Evolutionary conservation across 495 filamentous ascomycete species (phyloP), one percentile per base, ranked within the genome.

Genomic region (Hypoxylon subgilvum): DNA sequence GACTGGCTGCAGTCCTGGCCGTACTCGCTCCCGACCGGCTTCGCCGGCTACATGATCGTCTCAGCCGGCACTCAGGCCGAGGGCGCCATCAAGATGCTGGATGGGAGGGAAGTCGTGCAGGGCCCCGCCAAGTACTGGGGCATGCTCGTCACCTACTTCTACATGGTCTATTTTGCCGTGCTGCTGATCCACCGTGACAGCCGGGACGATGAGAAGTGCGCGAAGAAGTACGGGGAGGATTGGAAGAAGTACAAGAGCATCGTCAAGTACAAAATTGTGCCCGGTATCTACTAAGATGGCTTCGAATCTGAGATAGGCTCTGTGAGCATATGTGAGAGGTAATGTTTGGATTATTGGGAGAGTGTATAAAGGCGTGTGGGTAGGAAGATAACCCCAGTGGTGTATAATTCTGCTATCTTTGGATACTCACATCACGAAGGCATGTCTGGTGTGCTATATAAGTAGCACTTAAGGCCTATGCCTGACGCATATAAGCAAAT

Each of bases 1-100:
- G 94, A 98, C 74, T 97, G 93, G 93, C 74, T 92, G 46, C 90
- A 96, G 85, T 82, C 86, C 12, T 97, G 92, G 90, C 86, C 90
- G 0, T 98, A 93, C 73, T 89, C 86, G 53, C 78, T 98, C 16
- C 94, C 95, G 0, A 97, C 94, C 4, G 91, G 91, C 4, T 74
- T 96, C 50, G 87, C 92, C 0, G 92, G 92, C 21, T 96, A 91
- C 68, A 66, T 78, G 2, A 79, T 90, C 62, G 67, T 83, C 30
- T 72, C 79, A 23, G 77, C 79, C n/a, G 79, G 79, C 14, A 75
- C 68, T 21, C 52, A 74, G 19, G 70, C 73, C 12, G 71, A 68
- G 13, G 72, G 72, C 35, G 79, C 81, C 2, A 72, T 81, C 52
- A 81, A 84, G 19, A 83, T 78, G 65, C 79, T 84, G 2, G 81